Percentiles rank a stretch among this genome's conserved stretches.
phyloP scores from a whole-genome alignment of 139 green algal species.

The Trebouxia sp. region DNA sequence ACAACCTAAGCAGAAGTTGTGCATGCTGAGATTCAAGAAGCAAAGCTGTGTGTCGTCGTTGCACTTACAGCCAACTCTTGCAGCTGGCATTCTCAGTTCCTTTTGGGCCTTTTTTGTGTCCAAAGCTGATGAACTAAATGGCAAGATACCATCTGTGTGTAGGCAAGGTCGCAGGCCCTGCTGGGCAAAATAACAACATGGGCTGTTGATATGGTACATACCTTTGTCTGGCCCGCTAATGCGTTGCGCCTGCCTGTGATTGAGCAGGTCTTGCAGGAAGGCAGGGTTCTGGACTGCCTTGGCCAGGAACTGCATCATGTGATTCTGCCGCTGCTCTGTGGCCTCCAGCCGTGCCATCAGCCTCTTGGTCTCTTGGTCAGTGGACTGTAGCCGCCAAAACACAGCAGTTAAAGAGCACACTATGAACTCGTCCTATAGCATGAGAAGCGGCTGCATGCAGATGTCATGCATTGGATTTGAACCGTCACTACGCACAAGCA shows the following conservation, averaged over 20 bases:
- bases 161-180: too few species aligned
- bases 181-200: not conserved
- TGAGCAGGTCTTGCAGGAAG: conserved; percentile 68
- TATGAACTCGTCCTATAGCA: too few species aligned
- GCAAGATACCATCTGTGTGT: too few species aligned
- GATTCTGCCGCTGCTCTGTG: conserved; percentile 78
- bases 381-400: conserved; percentile 38
- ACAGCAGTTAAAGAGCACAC: not conserved
- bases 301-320: conserved; percentile 83
- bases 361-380: conserved; percentile 60
- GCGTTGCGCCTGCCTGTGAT: conserved; percentile 28
- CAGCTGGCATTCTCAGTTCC: too few species aligned
- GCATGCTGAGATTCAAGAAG: too few species aligned
- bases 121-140: too few species aligned
- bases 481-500: not conserved
- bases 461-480: not conserved
- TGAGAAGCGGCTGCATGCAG: too few species aligned
- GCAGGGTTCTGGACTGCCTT: conserved; percentile 79
- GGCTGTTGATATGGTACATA: not conserved
- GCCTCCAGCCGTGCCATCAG: conserved; percentile 68
- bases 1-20: too few species aligned
- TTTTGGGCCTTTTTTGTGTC: too few species aligned
- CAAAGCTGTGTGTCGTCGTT: too few species aligned
- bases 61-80: too few species aligned
- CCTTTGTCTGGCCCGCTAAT: conserved; percentile 12